Conservation (phyloP, 2,329 filamentous ascomycete species). For the Colletotrichum agaves region DNA sequence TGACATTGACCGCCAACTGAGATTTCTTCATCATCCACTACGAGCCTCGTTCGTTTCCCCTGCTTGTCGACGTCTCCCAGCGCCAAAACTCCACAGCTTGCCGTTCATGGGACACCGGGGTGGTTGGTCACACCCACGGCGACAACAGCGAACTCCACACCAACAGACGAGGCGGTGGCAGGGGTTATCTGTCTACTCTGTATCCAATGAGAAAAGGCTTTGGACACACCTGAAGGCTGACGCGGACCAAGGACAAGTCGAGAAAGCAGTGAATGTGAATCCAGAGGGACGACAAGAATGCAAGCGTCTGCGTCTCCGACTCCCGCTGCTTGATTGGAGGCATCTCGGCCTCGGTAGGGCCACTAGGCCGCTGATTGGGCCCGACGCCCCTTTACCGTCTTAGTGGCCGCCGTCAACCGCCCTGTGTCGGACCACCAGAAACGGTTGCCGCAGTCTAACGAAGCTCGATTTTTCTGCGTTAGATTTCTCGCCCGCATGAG, state of each 20-base stretch:
- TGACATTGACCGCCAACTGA: conserved; percentile 17
- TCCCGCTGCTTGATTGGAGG: conserved; percentile 27
- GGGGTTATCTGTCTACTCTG: conserved; percentile 5
- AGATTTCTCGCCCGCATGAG: conserved; percentile 34
- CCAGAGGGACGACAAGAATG: conserved; percentile 23
- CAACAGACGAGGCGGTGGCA: conserved; percentile 35
- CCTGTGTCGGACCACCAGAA: conserved; percentile 36
- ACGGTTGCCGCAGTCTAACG: conserved; percentile 35
- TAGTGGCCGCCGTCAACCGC: conserved; percentile 32
- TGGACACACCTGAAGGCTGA: background rate
- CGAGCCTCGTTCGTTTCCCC: conserved; percentile 34
- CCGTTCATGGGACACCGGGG: conserved; percentile 11
- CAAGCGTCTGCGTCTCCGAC: conserved; percentile 24
- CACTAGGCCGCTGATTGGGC: conserved; percentile 28
- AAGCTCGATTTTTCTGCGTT: conserved; percentile 25
- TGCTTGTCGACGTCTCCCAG: conserved; percentile 21
- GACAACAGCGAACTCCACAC: conserved; percentile 35
- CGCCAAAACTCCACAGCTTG: conserved; percentile 30
- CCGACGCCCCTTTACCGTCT: conserved; percentile 29
- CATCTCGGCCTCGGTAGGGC: conserved; percentile 9
- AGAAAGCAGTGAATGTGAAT: background rate
- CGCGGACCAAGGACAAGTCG: conserved; percentile 19
- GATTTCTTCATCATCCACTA: conserved; percentile 31
- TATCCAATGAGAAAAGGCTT: conserved; percentile 20
- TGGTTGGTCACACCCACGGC: conserved; percentile 34